Evolutionary conservation across 768 basidiomycete genomes (phyloP).

Genomic region (Pholiota microspora): DNA sequence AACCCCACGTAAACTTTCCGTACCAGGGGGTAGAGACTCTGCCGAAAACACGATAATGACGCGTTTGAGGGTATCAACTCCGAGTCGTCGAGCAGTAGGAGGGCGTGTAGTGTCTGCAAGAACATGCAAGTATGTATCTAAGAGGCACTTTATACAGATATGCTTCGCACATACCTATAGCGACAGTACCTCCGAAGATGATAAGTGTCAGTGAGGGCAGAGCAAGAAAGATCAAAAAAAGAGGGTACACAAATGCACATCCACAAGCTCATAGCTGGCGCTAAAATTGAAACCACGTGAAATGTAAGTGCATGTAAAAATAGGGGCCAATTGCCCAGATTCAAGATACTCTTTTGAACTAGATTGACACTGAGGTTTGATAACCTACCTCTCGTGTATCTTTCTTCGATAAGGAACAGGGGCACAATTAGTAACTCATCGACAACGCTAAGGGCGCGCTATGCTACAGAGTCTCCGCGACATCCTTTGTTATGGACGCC

Average conservation of each 20-base stretch:
- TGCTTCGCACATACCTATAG: not conserved
- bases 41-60: slow-evolving; percentile 3
- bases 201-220: not conserved
- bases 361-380: too few species aligned
- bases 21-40: not conserved
- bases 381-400: too few species aligned
- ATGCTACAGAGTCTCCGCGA: too few species aligned
- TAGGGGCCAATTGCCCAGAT: not conserved
- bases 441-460: too few species aligned
- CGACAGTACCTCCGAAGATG: not conserved
- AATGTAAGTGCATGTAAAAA: not conserved
- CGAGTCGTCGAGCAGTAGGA: not conserved
- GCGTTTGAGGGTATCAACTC: too few species aligned
- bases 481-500: too few species aligned
- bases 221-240: not conserved
- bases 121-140: not conserved
- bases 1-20: slow-evolving; percentile 3
- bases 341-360: too few species aligned
- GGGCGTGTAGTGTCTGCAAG: not conserved
- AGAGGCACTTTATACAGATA: not conserved
- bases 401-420: too few species aligned
- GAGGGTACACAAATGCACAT: not conserved
- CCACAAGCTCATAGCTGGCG: slow-evolving; percentile 29
- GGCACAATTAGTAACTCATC: too few species aligned
- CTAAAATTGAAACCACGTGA: slow-evolving; percentile 6